Percentiles rank a stretch among this genome's conserved stretches.
Conservation (phyloP, 2,329 filamentous ascomycete genomes). For the Aureobasidium vineae region DNA sequence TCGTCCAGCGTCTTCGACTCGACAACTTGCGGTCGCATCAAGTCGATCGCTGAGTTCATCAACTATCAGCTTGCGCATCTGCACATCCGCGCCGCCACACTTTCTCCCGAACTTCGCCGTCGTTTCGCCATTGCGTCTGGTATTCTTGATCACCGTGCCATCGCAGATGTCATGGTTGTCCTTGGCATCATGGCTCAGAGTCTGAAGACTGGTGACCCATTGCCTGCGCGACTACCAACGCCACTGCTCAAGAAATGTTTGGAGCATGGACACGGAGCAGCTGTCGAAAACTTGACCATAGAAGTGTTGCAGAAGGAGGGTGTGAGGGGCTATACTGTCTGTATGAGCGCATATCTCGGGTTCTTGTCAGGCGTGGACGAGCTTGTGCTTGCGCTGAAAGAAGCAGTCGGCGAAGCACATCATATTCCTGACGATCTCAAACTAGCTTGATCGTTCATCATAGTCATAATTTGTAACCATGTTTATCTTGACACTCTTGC, state of each 20-base stretch:
- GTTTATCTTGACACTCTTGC: background rate
- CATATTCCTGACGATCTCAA: slow-evolving; percentile 26
- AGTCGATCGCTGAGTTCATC: slow-evolving; percentile 38
- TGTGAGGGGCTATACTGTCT: slow-evolving; percentile 22
- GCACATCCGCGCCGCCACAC: slow-evolving; percentile 37
- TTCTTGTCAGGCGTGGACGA: slow-evolving; percentile 26
- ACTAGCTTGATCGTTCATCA: background rate
- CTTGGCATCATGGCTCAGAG: slow-evolving; percentile 50
- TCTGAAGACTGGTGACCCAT: slow-evolving; percentile 49
- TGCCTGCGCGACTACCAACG: slow-evolving; percentile 51
- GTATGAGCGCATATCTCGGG: slow-evolving; percentile 25
- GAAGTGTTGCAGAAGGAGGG: slow-evolving; percentile 22
- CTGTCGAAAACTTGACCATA: slow-evolving; percentile 15
- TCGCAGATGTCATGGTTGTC: slow-evolving; percentile 54
- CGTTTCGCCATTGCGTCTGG: slow-evolving; percentile 44
- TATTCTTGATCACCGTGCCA: slow-evolving; percentile 45
- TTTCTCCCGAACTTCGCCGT: slow-evolving; percentile 44
- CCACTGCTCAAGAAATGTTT: slow-evolving; percentile 42
- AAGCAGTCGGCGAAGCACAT: slow-evolving; percentile 23
- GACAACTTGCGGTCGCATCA: slow-evolving; percentile 37
- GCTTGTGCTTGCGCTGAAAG: slow-evolving; percentile 24
- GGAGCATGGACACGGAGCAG: slow-evolving; percentile 23
- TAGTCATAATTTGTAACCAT: background rate
- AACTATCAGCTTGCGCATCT: slow-evolving; percentile 41
- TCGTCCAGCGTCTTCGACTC: slow-evolving; percentile 43